Conservation (phyloP, 805 yeast species). For the Hanseniaspora taiwanica region DNA sequence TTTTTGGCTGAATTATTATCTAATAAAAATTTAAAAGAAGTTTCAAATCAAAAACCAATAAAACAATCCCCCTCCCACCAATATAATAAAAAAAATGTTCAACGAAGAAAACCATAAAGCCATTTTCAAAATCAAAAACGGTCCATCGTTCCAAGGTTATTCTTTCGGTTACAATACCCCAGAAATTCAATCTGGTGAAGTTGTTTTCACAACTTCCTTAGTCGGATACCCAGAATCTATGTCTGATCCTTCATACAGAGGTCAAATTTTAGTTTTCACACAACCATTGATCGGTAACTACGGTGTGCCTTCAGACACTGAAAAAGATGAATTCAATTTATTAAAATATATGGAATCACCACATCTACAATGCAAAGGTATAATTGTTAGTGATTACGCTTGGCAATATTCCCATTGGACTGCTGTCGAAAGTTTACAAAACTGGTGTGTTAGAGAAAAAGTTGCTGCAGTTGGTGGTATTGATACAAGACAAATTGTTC, state of each 20-base stretch:
- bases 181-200: constrained; percentile 69
- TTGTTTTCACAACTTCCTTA: constrained; percentile 93
- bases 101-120: constrained; percentile 37
- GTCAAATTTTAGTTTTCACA: constrained; percentile 92
- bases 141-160: constrained; percentile 84
- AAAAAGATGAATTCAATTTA: constrained; percentile 71
- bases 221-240: constrained; percentile 98
- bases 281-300: constrained; percentile 97
- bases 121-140: constrained; percentile 79
- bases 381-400: constrained; percentile 92
- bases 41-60: neutral
- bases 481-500: constrained; percentile 90
- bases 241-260: constrained; percentile 97
- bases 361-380: constrained; percentile 84
- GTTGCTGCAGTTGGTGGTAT: constrained; percentile 95
- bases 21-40: too few species aligned
- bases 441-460: constrained; percentile 94
- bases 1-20: too few species aligned
- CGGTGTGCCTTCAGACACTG: constrained; percentile 85
- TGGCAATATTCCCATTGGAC: constrained; percentile 98
- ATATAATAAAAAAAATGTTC: constrained; percentile 1
- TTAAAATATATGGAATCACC: constrained; percentile 89
- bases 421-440: constrained; percentile 87
- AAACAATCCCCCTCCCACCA: neutral
- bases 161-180: constrained; percentile 94